These are phyloP conservation scores for Fragaria nilgerrensis DNA, from an alignment of 306 rosid genomes.

Conservation along the genomic window DNA sequence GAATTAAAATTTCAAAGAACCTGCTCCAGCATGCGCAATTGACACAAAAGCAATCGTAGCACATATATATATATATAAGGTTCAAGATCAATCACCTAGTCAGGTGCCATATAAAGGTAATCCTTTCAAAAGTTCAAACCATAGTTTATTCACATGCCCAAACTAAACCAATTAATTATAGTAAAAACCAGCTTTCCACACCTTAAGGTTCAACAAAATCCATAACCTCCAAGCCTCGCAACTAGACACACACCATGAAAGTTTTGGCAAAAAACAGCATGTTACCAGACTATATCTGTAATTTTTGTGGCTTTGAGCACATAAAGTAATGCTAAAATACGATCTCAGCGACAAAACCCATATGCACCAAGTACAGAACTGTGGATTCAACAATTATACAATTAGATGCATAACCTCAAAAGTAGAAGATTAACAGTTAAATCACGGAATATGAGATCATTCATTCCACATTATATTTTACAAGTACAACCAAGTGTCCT, in stretches of 20 bases:
- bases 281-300: slow-evolving; percentile 13
- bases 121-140: neutral
- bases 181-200: slow-evolving; percentile 28
- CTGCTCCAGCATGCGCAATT: slow-evolving; percentile 28
- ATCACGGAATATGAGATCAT: slow-evolving; percentile 24
- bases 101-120: slow-evolving; percentile 14
- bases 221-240: slow-evolving; percentile 27
- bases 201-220: slow-evolving; percentile 29
- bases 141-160: neutral
- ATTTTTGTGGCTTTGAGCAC: slow-evolving; percentile 10
- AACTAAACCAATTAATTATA: slow-evolving; percentile 4
- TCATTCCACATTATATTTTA: slow-evolving; percentile 39
- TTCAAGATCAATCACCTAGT: slow-evolving; percentile 5
- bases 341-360: slow-evolving; percentile 23
- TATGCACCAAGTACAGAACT: slow-evolving; percentile 36
- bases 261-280: slow-evolving; percentile 29
- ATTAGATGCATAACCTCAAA: slow-evolving; percentile 39
- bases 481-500: slow-evolving; percentile 30
- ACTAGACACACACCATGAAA: slow-evolving; percentile 21
- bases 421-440: slow-evolving; percentile 30
- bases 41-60: slow-evolving; percentile 28
- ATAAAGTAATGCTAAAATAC: slow-evolving; percentile 24
- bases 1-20: slow-evolving; percentile 5
- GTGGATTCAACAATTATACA: slow-evolving; percentile 21
- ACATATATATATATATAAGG: neutral